phyloP scores from a whole-genome alignment of 192 early-diverging fungal genomes.

The Globomyces pollinis-pini region DNA sequence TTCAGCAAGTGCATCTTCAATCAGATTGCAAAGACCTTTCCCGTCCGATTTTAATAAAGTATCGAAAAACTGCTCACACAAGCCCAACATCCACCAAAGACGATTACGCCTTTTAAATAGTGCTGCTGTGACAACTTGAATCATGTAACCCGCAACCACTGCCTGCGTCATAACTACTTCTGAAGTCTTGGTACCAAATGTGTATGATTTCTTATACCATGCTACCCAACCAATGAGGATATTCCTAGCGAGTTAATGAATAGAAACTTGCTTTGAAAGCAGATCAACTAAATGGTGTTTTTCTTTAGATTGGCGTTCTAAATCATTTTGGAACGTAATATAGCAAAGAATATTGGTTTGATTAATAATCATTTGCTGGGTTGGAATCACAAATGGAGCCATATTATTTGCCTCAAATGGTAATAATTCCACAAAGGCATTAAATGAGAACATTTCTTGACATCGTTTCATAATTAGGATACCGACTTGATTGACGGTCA shows the following conservation, averaged over 20 bases:
- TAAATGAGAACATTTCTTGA: slow-evolving; percentile 36
- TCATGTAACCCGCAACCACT: slow-evolving; percentile 1
- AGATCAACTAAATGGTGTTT: neutral
- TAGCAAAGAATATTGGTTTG: neutral
- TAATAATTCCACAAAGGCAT: slow-evolving; percentile 35
- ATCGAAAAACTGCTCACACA: slow-evolving; percentile 39
- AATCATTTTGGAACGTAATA: neutral
- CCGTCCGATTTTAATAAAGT: slow-evolving; percentile 33
- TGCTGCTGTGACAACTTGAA: neutral
- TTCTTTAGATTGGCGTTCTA: neutral
- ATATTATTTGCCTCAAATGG: slow-evolving; percentile 16
- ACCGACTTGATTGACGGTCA: slow-evolving; percentile 45
- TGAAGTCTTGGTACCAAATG: neutral
- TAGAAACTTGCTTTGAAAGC: neutral
- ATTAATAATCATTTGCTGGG: neutral
- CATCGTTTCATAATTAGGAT: slow-evolving; percentile 27
- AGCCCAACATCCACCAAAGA: slow-evolving; percentile 34
- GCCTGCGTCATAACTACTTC: neutral
- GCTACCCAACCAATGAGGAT: neutral
- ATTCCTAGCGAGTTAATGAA: too few relatives aligned
- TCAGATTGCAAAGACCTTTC: slow-evolving; percentile 20
- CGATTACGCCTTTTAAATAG: slow-evolving; percentile 1
- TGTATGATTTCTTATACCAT: neutral
- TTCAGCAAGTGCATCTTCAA: slow-evolving; percentile 30
- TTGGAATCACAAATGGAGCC: slow-evolving; percentile 19